Base-by-base conservation (phyloP, 2,329 filamentous ascomycete genomes). In the Aspergillus neotritici region DNA sequence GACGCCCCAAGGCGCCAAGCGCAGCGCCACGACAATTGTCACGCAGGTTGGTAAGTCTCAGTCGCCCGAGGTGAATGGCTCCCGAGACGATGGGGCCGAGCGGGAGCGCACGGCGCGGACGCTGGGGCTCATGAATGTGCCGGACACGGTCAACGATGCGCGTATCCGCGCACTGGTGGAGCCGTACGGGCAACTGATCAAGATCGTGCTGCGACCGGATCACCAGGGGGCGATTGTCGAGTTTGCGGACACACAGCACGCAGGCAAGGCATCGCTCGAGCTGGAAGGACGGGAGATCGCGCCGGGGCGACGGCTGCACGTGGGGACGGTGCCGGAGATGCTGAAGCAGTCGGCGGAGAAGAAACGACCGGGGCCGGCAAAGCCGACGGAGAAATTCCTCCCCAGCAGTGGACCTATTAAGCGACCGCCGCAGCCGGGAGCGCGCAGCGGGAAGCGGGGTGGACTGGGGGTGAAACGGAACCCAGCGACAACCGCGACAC, bases 141-240 rank as follows among this genome's bases (percentile, higher is more conserved):
- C 93, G 0, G 93, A 97, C 59, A 97, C 90, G 0, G 80, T 97
- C 57, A 96, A 94, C 52, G 87, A 94, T 57, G 81, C 86, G 1
- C 87, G 90, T 25, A 80, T 98, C 42, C 80, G 80, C 34, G 76
- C 82, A 0, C 71, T 94, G 3, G 81, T 86, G 7, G 84, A 88
- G 54, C 76, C 80, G 1, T 76, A 83, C 34, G 89, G 88, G 1
- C 66, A 75, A 1, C 74, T 96, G 16, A 74, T 83, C 50, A 91
- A 90, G 63, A 75, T 97, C 4, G 75, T 85, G 10, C 74, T 96
- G 9, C 82, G 88, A 35, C 87, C 89, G 1, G 80, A 88, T 47
- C 86, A 94, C 49, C 82, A 84, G 45, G 90, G 89, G 10, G 93
- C 90, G 4, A 84, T 91, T 42, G 76, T 97, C 31, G 93, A 97